Evolutionary conservation across 1,284 basidiomycete genomes (phyloP).

Genomic region (Ceratorhiza oryzae-sativae): DNA sequence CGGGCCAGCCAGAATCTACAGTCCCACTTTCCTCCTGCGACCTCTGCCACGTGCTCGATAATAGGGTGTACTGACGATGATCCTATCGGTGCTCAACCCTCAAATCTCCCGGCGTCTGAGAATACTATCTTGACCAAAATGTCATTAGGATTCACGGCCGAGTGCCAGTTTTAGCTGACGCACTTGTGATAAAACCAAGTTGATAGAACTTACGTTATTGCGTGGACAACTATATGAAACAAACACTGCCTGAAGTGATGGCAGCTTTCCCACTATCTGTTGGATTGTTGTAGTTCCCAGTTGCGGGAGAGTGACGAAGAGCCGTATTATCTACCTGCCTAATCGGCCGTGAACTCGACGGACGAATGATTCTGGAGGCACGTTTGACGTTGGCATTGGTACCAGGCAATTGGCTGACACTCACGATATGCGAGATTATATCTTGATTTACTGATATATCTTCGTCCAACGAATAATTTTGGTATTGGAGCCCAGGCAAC

Average conservation of each 20-base stretch:
- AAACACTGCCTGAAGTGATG: neutral
- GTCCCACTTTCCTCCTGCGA: slow-evolving; percentile 3
- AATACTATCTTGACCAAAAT: no score
- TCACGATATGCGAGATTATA: neutral
- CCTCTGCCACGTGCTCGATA: slow-evolving; percentile 1
- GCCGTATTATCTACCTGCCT: no score
- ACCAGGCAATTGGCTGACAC: neutral
- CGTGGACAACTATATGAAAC: neutral
- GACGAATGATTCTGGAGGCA: neutral
- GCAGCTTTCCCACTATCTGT: neutral
- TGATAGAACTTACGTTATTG: neutral
- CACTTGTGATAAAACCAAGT: neutral
- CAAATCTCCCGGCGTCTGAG: no score
- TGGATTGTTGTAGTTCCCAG: neutral
- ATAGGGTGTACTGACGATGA: slow-evolving; percentile 14
- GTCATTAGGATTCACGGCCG: no score
- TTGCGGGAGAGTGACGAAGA: neutral
- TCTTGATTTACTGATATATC: neutral
- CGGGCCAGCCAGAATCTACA: neutral
- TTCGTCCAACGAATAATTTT: neutral
- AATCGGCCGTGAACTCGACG: neutral
- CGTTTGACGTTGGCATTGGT: neutral
- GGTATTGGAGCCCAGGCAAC: neutral
- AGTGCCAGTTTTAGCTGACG: neutral
- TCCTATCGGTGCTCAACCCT: slow-evolving; percentile 23